These are phyloP conservation scores for Cephaloascus albidus DNA, from an alignment of 805 yeast species.

Conservation along the genomic window DNA sequence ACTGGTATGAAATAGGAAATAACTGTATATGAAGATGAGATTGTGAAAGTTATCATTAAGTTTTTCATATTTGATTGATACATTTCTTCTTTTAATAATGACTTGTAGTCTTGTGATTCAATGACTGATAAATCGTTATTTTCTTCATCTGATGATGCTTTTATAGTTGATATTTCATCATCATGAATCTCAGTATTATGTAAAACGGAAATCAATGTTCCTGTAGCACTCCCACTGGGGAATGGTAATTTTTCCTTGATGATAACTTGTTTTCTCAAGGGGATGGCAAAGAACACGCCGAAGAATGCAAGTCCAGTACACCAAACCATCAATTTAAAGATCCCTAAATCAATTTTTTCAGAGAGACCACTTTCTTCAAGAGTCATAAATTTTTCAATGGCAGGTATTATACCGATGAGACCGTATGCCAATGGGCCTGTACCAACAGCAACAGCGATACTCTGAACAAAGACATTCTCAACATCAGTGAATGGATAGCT, in stretches of 20 bases:
- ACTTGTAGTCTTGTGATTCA: slow-evolving; percentile 21
- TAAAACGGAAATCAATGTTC: slow-evolving; percentile 80
- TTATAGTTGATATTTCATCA: slow-evolving; percentile 12
- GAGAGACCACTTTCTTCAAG: slow-evolving; percentile 66
- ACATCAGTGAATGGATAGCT: slow-evolving; percentile 62
- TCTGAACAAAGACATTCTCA: slow-evolving; percentile 89
- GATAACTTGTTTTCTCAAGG: slow-evolving; percentile 77
- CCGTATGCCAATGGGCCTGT: slow-evolving; percentile 97
- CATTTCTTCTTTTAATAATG: slow-evolving; percentile 13
- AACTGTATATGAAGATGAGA: slow-evolving; percentile 69
- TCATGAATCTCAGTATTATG: slow-evolving; percentile 55
- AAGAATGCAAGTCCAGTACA: slow-evolving; percentile 81
- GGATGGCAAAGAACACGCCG: slow-evolving; percentile 93
- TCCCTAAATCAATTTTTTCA: slow-evolving; percentile 20
- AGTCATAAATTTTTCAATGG: slow-evolving; percentile 81
- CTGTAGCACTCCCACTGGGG: slow-evolving; percentile 96
- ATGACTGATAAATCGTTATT: slow-evolving; percentile 3
- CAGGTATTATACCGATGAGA: slow-evolving; percentile 91
- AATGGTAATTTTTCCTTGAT: slow-evolving; percentile 82
- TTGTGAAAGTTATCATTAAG: slow-evolving; percentile 47
- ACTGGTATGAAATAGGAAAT: slow-evolving; percentile 66
- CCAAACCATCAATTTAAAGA: slow-evolving; percentile 66
- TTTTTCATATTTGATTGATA: slow-evolving; percentile 54
- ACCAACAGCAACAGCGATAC: slow-evolving; percentile 94
- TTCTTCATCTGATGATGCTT: slow-evolving; percentile 9